phyloP scores from a whole-genome alignment of 2,329 filamentous ascomycete species.

The Truncatella angustata region DNA sequence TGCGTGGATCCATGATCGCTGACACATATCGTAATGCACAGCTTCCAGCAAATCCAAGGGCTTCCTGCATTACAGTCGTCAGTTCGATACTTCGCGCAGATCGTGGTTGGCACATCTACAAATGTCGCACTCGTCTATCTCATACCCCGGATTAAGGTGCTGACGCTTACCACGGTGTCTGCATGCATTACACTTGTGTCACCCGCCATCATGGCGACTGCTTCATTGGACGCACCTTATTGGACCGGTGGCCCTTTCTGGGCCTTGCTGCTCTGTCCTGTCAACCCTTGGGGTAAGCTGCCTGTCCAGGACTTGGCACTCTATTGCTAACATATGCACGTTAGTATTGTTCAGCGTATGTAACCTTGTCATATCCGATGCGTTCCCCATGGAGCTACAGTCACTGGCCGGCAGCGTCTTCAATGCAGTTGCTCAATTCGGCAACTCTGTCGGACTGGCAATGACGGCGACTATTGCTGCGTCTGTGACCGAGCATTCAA shows the following conservation, averaged over 20 bases:
- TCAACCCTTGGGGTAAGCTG: slow-evolving; percentile 38
- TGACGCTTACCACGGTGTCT: slow-evolving; percentile 36
- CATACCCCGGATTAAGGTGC: slow-evolving; percentile 35
- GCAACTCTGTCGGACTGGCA: slow-evolving; percentile 51
- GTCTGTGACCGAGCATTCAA: slow-evolving; percentile 33
- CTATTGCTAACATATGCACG: background rate
- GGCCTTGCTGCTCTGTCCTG: slow-evolving; percentile 42
- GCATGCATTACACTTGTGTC: slow-evolving; percentile 43
- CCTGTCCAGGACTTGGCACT: too few relatives aligned
- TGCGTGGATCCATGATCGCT: background rate
- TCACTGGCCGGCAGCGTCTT: slow-evolving; percentile 60
- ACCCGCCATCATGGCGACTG: slow-evolving; percentile 54
- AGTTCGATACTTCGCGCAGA: slow-evolving; percentile 41
- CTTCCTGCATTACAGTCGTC: slow-evolving; percentile 37
- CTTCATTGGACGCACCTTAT: slow-evolving; percentile 45
- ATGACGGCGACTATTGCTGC: slow-evolving; percentile 47
- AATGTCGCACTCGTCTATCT: slow-evolving; percentile 43
- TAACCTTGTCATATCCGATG: slow-evolving; percentile 51
- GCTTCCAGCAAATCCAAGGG: slow-evolving; percentile 43
- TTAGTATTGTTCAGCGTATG: slow-evolving; percentile 54
- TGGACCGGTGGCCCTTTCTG: slow-evolving; percentile 46
- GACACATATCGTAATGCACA: slow-evolving; percentile 13
- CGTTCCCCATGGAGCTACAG: slow-evolving; percentile 52
- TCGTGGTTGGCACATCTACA: slow-evolving; percentile 39
- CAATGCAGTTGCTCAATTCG: slow-evolving; percentile 57